Conservation (phyloP, 805 yeast genomes). For the Metschnikowia amazonensis region DNA sequence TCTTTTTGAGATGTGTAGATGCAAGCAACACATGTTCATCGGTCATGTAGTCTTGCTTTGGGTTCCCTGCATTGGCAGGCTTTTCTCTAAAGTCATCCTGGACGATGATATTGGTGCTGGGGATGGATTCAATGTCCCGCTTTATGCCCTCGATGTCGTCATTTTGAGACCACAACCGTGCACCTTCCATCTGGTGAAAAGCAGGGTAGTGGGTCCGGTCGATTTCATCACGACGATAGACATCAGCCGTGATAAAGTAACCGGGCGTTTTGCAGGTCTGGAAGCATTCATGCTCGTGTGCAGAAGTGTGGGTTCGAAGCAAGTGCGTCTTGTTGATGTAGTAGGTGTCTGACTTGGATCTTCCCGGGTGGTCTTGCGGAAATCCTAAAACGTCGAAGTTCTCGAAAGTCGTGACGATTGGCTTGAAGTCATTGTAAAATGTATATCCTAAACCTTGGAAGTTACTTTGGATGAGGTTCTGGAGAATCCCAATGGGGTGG, state of each 20-base stretch:
- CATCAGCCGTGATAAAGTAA: constrained; percentile 91
- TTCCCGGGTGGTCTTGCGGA: constrained; percentile 88
- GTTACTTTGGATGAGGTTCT: constrained; percentile 65
- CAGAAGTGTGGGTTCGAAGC: constrained; percentile 92
- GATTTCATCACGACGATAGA: constrained; percentile 90
- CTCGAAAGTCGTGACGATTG: constrained; percentile 76
- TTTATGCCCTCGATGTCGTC: constrained; percentile 38
- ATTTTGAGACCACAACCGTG: constrained; percentile 70
- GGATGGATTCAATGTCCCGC: constrained; percentile 60
- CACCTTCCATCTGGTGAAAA: constrained; percentile 98
- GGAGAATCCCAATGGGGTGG: constrained; percentile 89
- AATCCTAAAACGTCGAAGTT: constrained; percentile 92
- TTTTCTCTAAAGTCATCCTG: constrained; percentile 57
- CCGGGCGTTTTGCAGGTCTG: constrained; percentile 67
- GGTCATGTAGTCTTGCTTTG: constrained; percentile 76
- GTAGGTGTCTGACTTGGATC: constrained; percentile 89
- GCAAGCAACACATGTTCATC: constrained; percentile 65
- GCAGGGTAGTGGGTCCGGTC: constrained; percentile 96
- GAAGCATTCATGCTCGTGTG: constrained; percentile 91
- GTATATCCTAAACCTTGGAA: constrained; percentile 69
- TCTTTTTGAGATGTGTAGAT: constrained; percentile 75
- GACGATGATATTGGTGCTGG: constrained; percentile 65
- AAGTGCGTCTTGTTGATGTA: constrained; percentile 71
- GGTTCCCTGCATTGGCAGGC: constrained; percentile 59
- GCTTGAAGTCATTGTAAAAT: constrained; percentile 73